Evolutionary conservation across 2,329 filamentous ascomycete genomes (phyloP), one percentile per base, ranked within the genome.

Genomic region (Lecanicillium sp.): DNA sequence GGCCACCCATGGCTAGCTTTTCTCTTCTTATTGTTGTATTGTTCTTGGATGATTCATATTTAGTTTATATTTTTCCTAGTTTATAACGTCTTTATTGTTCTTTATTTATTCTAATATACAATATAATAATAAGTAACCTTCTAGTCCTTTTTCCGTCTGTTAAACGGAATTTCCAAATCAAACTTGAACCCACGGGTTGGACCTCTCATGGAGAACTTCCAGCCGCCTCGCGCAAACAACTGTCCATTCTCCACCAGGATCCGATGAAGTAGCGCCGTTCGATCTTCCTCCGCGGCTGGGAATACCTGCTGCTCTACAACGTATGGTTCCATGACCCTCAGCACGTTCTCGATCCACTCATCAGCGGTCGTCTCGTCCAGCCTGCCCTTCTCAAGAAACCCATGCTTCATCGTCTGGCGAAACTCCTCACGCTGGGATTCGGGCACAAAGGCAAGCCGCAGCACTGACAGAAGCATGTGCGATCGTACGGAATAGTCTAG

Each of bases 401-500:
- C 15, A 4, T 19, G 41, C n/a, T 19, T 44, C 14, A 32, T 21
- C 19, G 21, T 44, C 11, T 32, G 5, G n/a, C 8, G 3, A n/a
- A 9, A 15, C 29, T 44, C 41, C 6, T 17, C 8, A 21, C 29
- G 41, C 27, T 32, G 23, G 6, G 39, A 12, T 23, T 48, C 44
- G 3, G 30, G 30, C 20, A 50, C 49, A 15, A 45, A 53, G 5
- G 38, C 52, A 32, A 39, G 19, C 27, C 21, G 19, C 40, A 54
- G 15, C 41, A 54, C 6, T n/a, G 27, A 51, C 29, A 51, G 24
- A 26, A 55, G 52, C 17, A 54, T 51, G 26, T 54, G 54, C 14
- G 54, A 54, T 15, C 46, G 54, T 21, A 53, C 23, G 12, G 36
- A 32, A 47, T 44, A 53, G 35, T 55, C 35, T 29, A 55, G 30